These are phyloP conservation scores for Cladosporium sp. DNA, from an alignment of 2,329 filamentous ascomycete species.

Conservation along the genomic window DNA sequence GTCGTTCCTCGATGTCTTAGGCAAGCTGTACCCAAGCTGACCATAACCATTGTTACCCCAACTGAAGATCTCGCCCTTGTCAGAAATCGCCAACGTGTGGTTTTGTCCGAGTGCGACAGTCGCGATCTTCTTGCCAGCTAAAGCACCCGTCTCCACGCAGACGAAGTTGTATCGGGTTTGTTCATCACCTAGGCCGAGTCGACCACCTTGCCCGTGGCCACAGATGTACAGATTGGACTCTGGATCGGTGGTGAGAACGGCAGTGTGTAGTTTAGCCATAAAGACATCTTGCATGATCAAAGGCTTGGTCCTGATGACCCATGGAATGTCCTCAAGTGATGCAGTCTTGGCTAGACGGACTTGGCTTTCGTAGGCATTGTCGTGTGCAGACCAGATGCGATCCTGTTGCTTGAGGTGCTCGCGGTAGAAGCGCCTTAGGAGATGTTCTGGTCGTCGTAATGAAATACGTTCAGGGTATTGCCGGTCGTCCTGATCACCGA, in stretches of 20 bases:
- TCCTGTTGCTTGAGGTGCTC: constrained; percentile 55
- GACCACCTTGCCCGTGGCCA: constrained; percentile 84
- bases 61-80: constrained; percentile 85
- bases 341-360: constrained; percentile 21
- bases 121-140: constrained; percentile 69
- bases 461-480: constrained; percentile 84
- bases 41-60: constrained; percentile 88
- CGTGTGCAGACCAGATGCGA: constrained; percentile 37
- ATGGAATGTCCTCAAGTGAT: constrained; percentile 60
- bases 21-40: constrained; percentile 80
- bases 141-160: constrained; percentile 69
- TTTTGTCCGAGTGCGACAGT: constrained; percentile 86
- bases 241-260: constrained; percentile 79
- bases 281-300: constrained; percentile 75
- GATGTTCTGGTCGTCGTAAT: constrained; percentile 70
- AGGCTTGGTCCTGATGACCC: constrained; percentile 65
- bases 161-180: constrained; percentile 82
- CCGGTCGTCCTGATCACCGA: constrained; percentile 92
- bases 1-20: constrained; percentile 62
- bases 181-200: constrained; percentile 85
- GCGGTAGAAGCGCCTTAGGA: constrained; percentile 68
- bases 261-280: constrained; percentile 89
- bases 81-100: constrained; percentile 79
- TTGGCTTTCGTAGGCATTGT: constrained; percentile 23
- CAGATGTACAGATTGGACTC: constrained; percentile 90